Evolutionary conservation across 2,329 filamentous ascomycete species (phyloP).

Genomic region (Alternaria consortialis): DNA sequence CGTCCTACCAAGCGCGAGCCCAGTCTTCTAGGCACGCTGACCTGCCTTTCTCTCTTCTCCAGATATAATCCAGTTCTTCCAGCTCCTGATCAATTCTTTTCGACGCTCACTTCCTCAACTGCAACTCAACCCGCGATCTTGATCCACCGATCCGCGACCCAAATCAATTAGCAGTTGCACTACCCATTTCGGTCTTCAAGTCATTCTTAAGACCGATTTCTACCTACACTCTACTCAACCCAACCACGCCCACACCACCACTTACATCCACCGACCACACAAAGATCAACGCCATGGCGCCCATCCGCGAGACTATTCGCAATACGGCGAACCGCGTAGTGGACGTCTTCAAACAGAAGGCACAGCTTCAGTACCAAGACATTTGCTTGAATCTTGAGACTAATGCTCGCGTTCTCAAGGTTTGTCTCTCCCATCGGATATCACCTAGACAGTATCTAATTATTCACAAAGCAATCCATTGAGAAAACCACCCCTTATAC

Average conservation of each 20-base stretch:
- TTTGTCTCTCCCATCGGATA: neutral
- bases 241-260: neutral
- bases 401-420: neutral
- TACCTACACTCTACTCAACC: neutral
- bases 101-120: neutral
- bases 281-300: neutral
- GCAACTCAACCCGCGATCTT: neutral
- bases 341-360: neutral
- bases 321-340: neutral
- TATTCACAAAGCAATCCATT: neutral
- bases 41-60: neutral
- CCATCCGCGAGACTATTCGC: neutral
- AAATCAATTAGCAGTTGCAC: neutral
- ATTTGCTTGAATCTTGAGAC: neutral
- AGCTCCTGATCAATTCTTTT: neutral
- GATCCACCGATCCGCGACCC: neutral
- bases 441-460: neutral
- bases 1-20: neutral
- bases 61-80: neutral
- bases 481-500: neutral
- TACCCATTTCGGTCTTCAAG: neutral
- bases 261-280: too few relatives aligned
- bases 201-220: neutral
- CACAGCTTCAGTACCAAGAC: neutral
- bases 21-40: neutral